Conservation (phyloP, 306 rosid genomes). For the Cyclanthera cordifolia region DNA sequence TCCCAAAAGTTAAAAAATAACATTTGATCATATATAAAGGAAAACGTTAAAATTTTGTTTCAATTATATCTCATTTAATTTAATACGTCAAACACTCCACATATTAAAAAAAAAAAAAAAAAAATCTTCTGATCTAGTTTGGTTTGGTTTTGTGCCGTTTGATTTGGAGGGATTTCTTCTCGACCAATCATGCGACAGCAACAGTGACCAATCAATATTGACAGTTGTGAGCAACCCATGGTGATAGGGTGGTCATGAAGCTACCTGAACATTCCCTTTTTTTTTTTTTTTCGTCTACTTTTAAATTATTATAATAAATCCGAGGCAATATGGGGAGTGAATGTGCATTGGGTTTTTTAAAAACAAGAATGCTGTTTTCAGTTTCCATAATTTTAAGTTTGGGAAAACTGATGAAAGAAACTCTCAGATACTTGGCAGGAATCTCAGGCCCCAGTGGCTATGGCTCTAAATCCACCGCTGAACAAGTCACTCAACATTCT, state of each 20-base stretch:
- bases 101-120: too few species aligned
- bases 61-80: too few species aligned
- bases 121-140: too few species aligned
- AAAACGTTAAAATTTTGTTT: too few species aligned
- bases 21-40: too few species aligned
- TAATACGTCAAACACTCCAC: too few species aligned
- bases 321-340: neutral
- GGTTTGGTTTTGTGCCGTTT: neutral
- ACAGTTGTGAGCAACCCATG: constrained; percentile 12
- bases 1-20: too few species aligned
- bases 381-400: constrained; percentile 6
- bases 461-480: constrained; percentile 92
- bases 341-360: neutral
- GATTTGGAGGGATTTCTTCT: neutral
- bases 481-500: constrained; percentile 51
- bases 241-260: constrained; percentile 11
- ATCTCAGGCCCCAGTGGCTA: constrained; percentile 93
- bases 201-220: neutral
- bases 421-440: constrained; percentile 81
- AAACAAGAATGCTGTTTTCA: neutral
- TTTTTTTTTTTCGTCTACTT: neutral
- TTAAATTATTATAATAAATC: neutral
- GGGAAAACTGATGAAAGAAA: constrained; percentile 50
- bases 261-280: constrained; percentile 6
- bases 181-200: neutral